Evolutionary conservation across 768 basidiomycete genomes (phyloP).

Genomic region (Lactarius vividus): DNA sequence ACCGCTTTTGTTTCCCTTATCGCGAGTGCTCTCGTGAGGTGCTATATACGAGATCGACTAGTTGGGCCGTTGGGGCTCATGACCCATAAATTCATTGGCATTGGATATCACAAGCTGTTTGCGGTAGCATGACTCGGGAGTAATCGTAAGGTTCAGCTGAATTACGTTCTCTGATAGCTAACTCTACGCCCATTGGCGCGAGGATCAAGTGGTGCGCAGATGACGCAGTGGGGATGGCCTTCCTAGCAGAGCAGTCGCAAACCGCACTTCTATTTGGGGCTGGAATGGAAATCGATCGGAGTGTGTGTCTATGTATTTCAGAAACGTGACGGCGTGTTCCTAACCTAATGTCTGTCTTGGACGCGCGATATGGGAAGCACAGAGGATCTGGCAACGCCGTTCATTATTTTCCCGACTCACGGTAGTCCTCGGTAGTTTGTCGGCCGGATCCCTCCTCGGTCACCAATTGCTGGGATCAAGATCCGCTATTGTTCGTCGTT

Average conservation of each 20-base stretch:
- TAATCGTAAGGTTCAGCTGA: background rate
- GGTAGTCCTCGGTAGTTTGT: background rate
- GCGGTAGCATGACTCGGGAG: conserved; percentile 4
- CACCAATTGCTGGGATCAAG: background rate
- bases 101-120: background rate
- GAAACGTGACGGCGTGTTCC: background rate
- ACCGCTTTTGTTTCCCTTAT: conserved; percentile 9
- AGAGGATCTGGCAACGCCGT: background rate
- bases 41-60: background rate
- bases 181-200: background rate
- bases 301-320: background rate
- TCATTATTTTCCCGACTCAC: background rate
- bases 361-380: background rate
- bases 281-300: background rate
- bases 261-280: background rate
- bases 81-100: background rate
- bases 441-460: background rate
- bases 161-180: conserved; percentile 12
- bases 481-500: background rate
- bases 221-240: conserved; percentile 11
- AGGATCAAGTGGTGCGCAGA: conserved; percentile 9
- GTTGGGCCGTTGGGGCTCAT: background rate
- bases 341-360: too few species aligned
- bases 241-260: background rate
- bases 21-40: conserved; percentile 12